Percentiles rank a stretch among this genome's conserved stretches.
These are phyloP conservation scores for Solanum infundibuliforme DNA, from an alignment of 257 asterid species.

Conservation along the genomic window DNA sequence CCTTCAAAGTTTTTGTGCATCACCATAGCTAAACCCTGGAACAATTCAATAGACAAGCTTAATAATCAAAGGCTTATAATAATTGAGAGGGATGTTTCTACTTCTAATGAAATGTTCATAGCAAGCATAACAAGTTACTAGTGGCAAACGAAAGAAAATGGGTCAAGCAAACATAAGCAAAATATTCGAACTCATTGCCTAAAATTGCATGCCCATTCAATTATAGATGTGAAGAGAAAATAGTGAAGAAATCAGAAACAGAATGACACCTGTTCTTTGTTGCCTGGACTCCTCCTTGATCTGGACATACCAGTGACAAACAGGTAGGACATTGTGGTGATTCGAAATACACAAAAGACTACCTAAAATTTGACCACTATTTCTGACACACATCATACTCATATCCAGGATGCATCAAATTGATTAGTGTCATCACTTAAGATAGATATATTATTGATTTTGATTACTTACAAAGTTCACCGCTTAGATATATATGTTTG, in stretches of 20 bases:
- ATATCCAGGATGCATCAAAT: background rate
- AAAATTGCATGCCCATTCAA: background rate
- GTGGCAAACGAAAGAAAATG: background rate
- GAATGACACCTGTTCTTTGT: background rate
- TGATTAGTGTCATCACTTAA: background rate
- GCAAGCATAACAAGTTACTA: background rate
- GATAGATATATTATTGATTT: background rate
- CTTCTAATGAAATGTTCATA: background rate
- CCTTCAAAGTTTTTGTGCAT: slow-evolving; percentile 89
- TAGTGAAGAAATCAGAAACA: background rate
- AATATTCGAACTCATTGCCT: background rate
- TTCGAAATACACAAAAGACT: background rate
- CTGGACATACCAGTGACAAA: background rate
- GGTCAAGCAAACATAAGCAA: background rate
- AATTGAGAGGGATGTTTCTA: background rate
- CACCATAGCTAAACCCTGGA: slow-evolving; percentile 86
- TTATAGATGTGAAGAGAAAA: background rate
- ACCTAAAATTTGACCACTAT: background rate
- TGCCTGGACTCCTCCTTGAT: background rate
- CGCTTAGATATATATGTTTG: background rate
- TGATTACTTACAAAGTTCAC: background rate
- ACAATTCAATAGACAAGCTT: background rate
- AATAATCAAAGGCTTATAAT: background rate
- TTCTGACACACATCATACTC: background rate
- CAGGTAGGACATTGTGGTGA: background rate